phyloP scores from a whole-genome alignment of 495 filamentous ascomycete species.

The Cetradonia linearis region DNA sequence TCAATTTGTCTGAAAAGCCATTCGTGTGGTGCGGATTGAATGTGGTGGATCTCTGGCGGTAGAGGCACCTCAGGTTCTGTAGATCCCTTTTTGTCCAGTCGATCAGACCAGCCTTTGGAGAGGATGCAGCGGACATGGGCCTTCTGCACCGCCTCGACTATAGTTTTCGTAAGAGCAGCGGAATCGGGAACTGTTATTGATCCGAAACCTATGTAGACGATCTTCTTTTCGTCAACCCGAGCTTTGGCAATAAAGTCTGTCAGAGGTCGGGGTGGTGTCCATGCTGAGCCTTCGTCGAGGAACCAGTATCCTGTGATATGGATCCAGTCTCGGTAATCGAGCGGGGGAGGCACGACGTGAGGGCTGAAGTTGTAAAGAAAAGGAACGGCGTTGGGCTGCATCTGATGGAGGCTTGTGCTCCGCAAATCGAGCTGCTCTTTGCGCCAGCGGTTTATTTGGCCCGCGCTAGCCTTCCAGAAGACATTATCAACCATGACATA shows the following conservation, averaged over 20 bases:
- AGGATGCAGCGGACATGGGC: constrained; percentile 92
- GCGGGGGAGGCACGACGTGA: constrained; percentile 77
- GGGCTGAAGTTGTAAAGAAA: constrained; percentile 98
- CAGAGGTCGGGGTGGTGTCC: constrained; percentile 66
- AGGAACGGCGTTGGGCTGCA: constrained; percentile 92
- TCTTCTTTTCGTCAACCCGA: constrained; percentile 69
- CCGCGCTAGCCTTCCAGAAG: constrained; percentile 88
- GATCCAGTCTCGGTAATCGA: constrained; percentile 98
- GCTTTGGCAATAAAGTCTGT: constrained; percentile 71
- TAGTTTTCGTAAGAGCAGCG: constrained; percentile 72
- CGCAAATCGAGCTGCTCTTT: constrained; percentile 67
- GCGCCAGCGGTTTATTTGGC: constrained; percentile 89
- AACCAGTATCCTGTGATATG: constrained; percentile 98
- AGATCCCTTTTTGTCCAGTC: constrained; percentile 52
- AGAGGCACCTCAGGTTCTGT: constrained; percentile 57
- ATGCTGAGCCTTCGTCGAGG: constrained; percentile 68
- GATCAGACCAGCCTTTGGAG: constrained; percentile 98
- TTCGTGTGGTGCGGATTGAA: constrained; percentile 87
- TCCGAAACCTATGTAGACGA: constrained; percentile 95
- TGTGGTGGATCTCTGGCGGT: constrained; percentile 73
- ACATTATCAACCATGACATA: constrained; percentile 97
- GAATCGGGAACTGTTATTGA: constrained; percentile 93
- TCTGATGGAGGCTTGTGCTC: constrained; percentile 73
- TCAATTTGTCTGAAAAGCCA: constrained; percentile 95
- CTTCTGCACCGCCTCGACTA: constrained; percentile 81